Evolutionary conservation across 768 basidiomycete species (phyloP).

Genomic region (Xerocomellus amylosporus): DNA sequence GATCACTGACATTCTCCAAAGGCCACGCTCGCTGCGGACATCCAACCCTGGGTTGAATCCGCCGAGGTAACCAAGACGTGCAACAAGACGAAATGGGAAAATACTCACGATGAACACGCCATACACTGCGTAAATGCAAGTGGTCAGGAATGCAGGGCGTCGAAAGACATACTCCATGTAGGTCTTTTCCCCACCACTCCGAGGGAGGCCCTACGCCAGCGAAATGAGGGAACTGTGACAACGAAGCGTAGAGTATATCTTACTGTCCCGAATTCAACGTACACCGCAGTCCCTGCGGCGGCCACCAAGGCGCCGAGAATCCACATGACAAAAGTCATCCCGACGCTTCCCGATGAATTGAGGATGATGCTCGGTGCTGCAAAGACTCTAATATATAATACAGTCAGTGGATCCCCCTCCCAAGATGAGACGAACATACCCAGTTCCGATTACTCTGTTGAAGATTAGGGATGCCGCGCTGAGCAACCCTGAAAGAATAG

Average conservation of each 20-base stretch:
- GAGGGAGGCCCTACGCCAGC: conserved; percentile 55
- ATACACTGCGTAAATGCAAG: conserved; percentile 58
- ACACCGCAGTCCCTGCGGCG: conserved; percentile 64
- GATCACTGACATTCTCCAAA: conserved; percentile 66
- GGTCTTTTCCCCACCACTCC: conserved; percentile 74
- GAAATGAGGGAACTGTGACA: neutral
- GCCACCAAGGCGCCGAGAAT: conserved; percentile 63
- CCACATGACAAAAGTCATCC: conserved; percentile 69
- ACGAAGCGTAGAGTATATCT: conserved; percentile 8
- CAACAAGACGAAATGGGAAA: neutral
- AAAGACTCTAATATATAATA: conserved; percentile 51
- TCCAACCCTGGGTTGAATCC: conserved; percentile 44
- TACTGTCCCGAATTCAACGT: conserved; percentile 74
- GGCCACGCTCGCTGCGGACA: conserved; percentile 58
- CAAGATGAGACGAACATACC: conserved; percentile 37
- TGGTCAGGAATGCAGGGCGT: conserved; percentile 56
- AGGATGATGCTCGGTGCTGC: conserved; percentile 69
- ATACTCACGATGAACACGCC: conserved; percentile 53
- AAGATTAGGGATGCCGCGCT: conserved; percentile 68
- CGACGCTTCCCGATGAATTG: conserved; percentile 65
- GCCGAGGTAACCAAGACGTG: neutral
- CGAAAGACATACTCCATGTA: conserved; percentile 72
- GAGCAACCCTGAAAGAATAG: conserved; percentile 21
- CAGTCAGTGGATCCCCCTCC: neutral
- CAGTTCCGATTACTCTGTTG: conserved; percentile 73